A percentile compares a stretch with the other conserved stretches of the same genome.
Evolutionary conservation across 1,139 yeast genomes (phyloP).

Genomic region (Yamadazyma diospyri): DNA sequence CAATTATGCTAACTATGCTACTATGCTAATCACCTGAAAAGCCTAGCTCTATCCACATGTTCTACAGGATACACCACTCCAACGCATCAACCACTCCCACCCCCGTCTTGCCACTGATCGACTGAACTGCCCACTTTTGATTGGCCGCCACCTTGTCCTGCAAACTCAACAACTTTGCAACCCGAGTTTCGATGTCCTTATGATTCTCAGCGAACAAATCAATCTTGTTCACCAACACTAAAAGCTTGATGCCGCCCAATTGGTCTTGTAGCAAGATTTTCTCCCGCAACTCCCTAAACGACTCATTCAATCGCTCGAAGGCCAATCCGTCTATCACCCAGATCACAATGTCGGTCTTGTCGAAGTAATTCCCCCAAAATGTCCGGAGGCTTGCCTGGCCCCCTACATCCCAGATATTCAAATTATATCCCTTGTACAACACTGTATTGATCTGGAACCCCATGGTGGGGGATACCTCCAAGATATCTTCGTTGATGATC

Average conservation of each 20-base stretch:
- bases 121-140: conserved; percentile 34
- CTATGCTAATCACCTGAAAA: too few relatives aligned
- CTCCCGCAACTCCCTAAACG: conserved; percentile 56
- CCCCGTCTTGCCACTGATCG: conserved; percentile 61
- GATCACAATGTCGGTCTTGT: conserved; percentile 74
- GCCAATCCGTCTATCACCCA: conserved; percentile 88
- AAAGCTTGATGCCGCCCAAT: conserved; percentile 60
- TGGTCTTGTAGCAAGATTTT: conserved; percentile 65
- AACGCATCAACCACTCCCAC: conserved; percentile 7
- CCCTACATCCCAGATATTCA: conserved; percentile 81
- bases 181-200: conserved; percentile 10
- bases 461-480: conserved; percentile 48
- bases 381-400: conserved; percentile 78
- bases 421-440: conserved; percentile 22
- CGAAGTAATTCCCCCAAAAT: conserved; percentile 91
- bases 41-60: too few relatives aligned
- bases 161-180: conserved; percentile 22
- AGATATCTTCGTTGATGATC: conserved; percentile 51
- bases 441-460: conserved; percentile 47
- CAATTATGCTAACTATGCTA: too few relatives aligned
- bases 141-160: conserved; percentile 18
- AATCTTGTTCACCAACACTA: conserved; percentile 55
- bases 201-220: conserved; percentile 25
- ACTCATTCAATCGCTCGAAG: conserved; percentile 60
- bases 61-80: conserved; percentile 19